Evolutionary conservation across 371 early-diverging fungal genomes (phyloP), one percentile per base, ranked within the genome.

Genomic region (Mortierella sp.): DNA sequence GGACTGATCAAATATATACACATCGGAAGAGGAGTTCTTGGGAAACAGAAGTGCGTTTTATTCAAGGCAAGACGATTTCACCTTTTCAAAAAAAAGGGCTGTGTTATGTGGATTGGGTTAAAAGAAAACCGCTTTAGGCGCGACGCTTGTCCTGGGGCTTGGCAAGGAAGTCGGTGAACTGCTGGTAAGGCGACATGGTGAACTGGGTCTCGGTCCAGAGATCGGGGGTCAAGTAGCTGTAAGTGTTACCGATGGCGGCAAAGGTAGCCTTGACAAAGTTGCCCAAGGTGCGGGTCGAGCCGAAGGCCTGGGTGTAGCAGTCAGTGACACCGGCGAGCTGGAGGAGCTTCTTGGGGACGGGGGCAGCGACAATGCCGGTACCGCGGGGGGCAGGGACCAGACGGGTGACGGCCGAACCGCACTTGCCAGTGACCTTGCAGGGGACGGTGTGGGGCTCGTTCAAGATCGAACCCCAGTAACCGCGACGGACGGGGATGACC

Each of bases 211-310:
- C 96, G 74, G 90, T 90, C 99, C 99, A 99, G 77, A 98, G 93
- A 80, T 96, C 96, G 74, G 99, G 99, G 79, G 98, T 96, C 88
- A 98, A 93, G 96, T 96, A 98, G 86, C 94, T 94, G 92, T 98
- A 98, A 80, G 99, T 97, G 92, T 97, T 97, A 88, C 95, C 94
- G 87, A 99, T 97, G 86, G 99, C 99, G 86, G 94, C 93, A 89
- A 99, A 96, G 80, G 98, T 96, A 73, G 99, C 99, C 95, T 99
- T 99, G 88, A 99, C 98, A 88, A 99, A 99, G 97, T 99, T 99
- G 89, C 99, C 95, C 70, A 95, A 90, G 74, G 95, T 95, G 85
- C 93, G 93, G 88, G 95, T 95, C 73, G 95, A 93, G 85, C 99
- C 99, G 79, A 94, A 91, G 85, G 98, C 92, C 76, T 95, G 92